Evolutionary conservation across 2,329 filamentous ascomycete genomes (phyloP), one percentile per base, ranked within the genome.

Genomic region (Arthrobotrys megalospora): DNA sequence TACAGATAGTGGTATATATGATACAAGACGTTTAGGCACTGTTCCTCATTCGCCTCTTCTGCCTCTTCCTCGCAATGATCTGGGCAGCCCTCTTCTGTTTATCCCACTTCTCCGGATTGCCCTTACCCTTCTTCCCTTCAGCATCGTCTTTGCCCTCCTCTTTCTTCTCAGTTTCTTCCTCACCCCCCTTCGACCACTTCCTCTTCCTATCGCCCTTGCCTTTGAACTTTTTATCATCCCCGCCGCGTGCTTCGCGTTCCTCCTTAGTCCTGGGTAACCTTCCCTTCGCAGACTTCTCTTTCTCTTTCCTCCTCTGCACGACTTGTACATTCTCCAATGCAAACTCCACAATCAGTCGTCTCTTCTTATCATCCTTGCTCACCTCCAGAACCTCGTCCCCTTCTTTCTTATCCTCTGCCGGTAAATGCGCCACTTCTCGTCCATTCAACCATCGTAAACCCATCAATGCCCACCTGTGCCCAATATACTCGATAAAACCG

Each of bases 301-400:
- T 86, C 79, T 91, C 89, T 78, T 87, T 89, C 68, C 96, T 89
- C 80, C 96, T 88, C 81, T 91, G 89, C n/a, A 99, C 91, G 0
- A 99, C 96, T 82, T 97, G 94, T 0, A 93, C 94, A 82, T 99
- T 99, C 85, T 99, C 96, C 83, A 99, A 97, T 19, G 96, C 94
- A 83, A 99, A 99, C 84, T 99, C 96, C 43, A 95, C 95, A 83
- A 99, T 93, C 64, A 99, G 86, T 11, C 96, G 89, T 85, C 96
- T 94, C 83, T 93, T 95, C 85, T 92, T 93, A 80, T 96, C 94
- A 66, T 88, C 85, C 24, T 86, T 85, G 11, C 48, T 53, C 0
- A 76, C 52, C 2, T 76, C 70, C n/a, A 79, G 48, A n/a, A 72
- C 21, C 66, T 81, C 83, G 83, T 83, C 73, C 82, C 82, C 80